Conservation (phyloP, 148 eudicot species). For the Euryodendron excelsum region DNA sequence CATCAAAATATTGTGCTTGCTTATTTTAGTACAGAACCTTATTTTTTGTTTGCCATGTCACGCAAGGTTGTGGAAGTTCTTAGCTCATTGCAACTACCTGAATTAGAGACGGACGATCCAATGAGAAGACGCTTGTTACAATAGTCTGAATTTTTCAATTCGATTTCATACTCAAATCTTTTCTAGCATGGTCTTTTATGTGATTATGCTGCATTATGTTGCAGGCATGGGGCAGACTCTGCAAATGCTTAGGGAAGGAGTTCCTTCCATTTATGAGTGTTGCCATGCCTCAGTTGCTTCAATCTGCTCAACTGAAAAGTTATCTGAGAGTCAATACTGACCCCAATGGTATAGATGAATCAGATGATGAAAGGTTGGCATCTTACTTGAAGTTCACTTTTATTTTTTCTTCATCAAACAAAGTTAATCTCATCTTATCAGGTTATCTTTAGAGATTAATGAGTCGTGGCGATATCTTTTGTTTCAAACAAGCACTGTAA, state of each 20-base stretch:
- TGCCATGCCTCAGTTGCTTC: conserved; percentile 51
- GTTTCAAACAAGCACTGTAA: too few relatives aligned
- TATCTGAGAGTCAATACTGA: background rate
- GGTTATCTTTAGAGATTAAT: too few relatives aligned
- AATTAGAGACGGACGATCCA: conserved; percentile 44
- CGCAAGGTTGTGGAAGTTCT: conserved; percentile 47
- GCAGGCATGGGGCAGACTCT: conserved; percentile 54
- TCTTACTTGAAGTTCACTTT: background rate
- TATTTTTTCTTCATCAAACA: background rate
- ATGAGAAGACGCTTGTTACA: conserved; percentile 47
- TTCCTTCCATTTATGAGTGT: conserved; percentile 48
- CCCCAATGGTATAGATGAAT: conserved; percentile 47
- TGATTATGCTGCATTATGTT: conserved; percentile 1
- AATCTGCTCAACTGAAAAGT: conserved; percentile 42
- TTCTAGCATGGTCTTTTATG: background rate
- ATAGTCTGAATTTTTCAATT: conserved; percentile 15
- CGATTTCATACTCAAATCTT: background rate
- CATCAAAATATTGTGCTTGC: background rate
- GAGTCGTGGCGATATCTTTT: too few relatives aligned
- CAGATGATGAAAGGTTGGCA: conserved; percentile 44
- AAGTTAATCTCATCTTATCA: too few relatives aligned
- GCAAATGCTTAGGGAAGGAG: conserved; percentile 52
- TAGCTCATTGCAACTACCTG: conserved; percentile 39
- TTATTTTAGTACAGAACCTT: background rate
- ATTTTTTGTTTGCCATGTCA: background rate